A percentile compares a stretch with the other conserved stretches of the same genome.
phyloP scores from a whole-genome alignment of 1,139 yeast genomes.

The Magnusiomyces ingens region DNA sequence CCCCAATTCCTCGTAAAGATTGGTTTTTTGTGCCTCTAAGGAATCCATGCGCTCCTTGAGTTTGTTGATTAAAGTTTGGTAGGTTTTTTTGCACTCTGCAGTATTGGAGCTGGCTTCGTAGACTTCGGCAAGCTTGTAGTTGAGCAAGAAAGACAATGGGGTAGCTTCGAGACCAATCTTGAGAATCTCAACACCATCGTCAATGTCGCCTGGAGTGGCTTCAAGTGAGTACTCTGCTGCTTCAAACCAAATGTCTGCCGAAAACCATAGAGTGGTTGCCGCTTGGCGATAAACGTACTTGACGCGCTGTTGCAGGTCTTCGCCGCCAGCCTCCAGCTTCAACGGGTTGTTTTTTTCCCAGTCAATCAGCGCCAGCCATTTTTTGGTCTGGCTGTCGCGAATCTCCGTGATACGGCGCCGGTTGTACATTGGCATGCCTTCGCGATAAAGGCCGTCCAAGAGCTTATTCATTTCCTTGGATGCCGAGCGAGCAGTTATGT shows the following conservation, averaged over 20 bases:
- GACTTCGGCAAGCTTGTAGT: conserved; percentile 62
- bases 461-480: conserved; percentile 62
- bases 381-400: conserved; percentile 3
- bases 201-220: conserved; percentile 23
- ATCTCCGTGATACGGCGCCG: conserved; percentile 31
- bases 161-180: conserved; percentile 55
- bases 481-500: conserved; percentile 82
- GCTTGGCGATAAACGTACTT: conserved; percentile 71
- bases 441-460: conserved; percentile 42
- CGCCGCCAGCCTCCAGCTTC: conserved; percentile 29
- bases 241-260: conserved; percentile 83
- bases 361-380: conserved; percentile 69
- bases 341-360: conserved; percentile 74
- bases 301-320: conserved; percentile 43
- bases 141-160: conserved; percentile 63
- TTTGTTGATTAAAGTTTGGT: conserved; percentile 43
- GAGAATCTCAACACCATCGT: conserved; percentile 39
- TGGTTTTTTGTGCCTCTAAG: conserved; percentile 11
- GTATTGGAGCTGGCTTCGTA: conserved; percentile 54
- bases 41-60: conserved; percentile 26
- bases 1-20: conserved; percentile 19
- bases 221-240: conserved; percentile 39
- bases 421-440: conserved; percentile 36
- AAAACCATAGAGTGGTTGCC: conserved; percentile 55
- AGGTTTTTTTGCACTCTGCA: conserved; percentile 47